Percentiles rank a stretch among this genome's conserved stretches.
phyloP scores from a whole-genome alignment of 805 yeast species.

The Lipomyces kockii region DNA sequence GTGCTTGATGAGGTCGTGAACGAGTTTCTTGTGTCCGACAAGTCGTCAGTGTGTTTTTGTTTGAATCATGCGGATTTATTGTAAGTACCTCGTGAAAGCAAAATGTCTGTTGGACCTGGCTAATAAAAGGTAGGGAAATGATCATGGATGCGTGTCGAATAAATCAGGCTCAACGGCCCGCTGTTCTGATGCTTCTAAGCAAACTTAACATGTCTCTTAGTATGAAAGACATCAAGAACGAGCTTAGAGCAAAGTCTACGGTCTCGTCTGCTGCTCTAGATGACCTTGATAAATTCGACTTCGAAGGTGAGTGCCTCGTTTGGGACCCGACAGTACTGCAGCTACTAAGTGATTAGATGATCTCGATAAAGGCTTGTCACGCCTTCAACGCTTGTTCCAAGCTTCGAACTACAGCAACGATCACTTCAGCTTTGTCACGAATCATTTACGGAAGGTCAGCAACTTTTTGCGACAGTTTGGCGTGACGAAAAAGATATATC shows the following conservation, averaged over 20 bases:
- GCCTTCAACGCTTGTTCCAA: constrained; percentile 47
- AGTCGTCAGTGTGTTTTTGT: constrained; percentile 60
- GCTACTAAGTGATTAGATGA: constrained; percentile 47
- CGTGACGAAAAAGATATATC: constrained; percentile 58
- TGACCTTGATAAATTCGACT: constrained; percentile 80
- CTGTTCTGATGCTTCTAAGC: constrained; percentile 73
- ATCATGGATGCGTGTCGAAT: constrained; percentile 82
- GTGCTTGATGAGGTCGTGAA: constrained; percentile 75
- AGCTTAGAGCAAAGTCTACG: constrained; percentile 66
- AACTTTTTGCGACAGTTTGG: constrained; percentile 62
- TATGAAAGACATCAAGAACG: constrained; percentile 60
- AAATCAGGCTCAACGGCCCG: constrained; percentile 70
- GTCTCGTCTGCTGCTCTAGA: constrained; percentile 81
- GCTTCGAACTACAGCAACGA: constrained; percentile 53
- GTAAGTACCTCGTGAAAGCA: constrained; percentile 49
- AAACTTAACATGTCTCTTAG: constrained; percentile 74
- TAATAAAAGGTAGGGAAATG: constrained; percentile 18
- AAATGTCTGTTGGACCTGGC: background rate
- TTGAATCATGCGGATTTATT: constrained; percentile 82
- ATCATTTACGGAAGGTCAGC: constrained; percentile 64
- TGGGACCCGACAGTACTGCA: background rate
- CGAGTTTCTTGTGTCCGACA: constrained; percentile 64
- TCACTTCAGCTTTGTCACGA: constrained; percentile 70
- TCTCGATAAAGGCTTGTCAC: constrained; percentile 63
- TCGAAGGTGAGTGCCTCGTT: constrained; percentile 47